phyloP scores from a whole-genome alignment of 2,329 filamentous ascomycete species.

The Exophiala sp. region DNA sequence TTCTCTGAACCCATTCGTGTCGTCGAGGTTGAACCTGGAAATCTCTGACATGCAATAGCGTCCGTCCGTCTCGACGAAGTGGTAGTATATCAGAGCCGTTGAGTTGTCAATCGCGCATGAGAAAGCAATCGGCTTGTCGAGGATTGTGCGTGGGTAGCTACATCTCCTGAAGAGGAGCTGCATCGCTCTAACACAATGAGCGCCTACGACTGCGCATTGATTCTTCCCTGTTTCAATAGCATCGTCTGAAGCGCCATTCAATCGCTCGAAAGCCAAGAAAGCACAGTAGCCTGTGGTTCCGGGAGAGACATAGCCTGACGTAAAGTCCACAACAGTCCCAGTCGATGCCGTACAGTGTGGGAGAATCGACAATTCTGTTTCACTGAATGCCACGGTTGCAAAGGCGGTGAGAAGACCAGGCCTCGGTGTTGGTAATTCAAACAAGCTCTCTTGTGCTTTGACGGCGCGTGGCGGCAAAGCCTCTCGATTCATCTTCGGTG shows the following conservation, averaged over 20 bases:
- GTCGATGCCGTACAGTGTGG: constrained; percentile 19
- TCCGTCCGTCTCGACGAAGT: constrained; percentile 21
- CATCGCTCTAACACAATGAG: constrained; percentile 22
- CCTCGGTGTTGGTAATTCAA: constrained; percentile 25
- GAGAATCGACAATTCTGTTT: constrained; percentile 19
- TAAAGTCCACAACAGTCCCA: constrained; percentile 24
- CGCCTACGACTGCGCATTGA: constrained; percentile 25
- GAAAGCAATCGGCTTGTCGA: constrained; percentile 24
- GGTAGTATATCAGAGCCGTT: constrained; percentile 25
- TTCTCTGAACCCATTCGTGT: constrained; percentile 17
- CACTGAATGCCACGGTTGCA: constrained; percentile 20
- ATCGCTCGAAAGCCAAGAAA: constrained; percentile 26
- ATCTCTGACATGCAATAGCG: constrained; percentile 24
- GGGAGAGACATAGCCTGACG: constrained; percentile 17
- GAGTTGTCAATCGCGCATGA: constrained; percentile 25
- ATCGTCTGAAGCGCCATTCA: constrained; percentile 19
- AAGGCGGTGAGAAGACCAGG: constrained; percentile 25
- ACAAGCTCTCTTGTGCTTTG: constrained; percentile 21
- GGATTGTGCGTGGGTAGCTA: constrained; percentile 9
- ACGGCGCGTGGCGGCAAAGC: constrained; percentile 20
- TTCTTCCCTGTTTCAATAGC: constrained; percentile 24
- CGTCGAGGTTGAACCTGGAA: constrained; percentile 25
- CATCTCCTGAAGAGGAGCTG: constrained; percentile 23
- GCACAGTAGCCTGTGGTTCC: constrained; percentile 19
- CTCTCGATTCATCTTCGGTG: constrained; percentile 22